Conservation (phyloP, 208 protist species). For the Crithidia thermophila region DNA sequence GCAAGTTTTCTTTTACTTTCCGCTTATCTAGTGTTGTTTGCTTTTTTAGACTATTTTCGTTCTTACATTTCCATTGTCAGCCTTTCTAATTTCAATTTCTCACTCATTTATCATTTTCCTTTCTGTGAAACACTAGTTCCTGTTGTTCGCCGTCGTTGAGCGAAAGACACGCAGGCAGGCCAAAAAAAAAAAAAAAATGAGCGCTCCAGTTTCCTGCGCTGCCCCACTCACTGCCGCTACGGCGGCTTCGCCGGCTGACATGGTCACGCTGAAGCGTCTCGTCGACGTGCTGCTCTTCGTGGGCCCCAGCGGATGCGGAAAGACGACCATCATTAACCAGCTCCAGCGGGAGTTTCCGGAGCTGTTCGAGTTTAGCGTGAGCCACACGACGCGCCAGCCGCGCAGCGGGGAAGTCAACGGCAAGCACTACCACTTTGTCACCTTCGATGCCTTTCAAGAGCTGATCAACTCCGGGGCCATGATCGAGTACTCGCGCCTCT, state of each 20-base stretch:
- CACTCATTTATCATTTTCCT: too few relatives aligned
- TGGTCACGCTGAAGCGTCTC: constrained; percentile 21
- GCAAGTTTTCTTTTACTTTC: too few relatives aligned
- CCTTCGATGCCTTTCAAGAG: constrained; percentile 45
- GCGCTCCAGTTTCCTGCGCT: too few relatives aligned
- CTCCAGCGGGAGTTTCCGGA: constrained; percentile 59
- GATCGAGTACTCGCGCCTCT: constrained; percentile 78
- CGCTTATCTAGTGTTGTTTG: too few relatives aligned
- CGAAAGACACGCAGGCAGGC: not conserved
- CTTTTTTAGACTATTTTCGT: too few relatives aligned
- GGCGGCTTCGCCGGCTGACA: not conserved
- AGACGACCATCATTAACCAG: constrained; percentile 81
- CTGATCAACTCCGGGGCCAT: constrained; percentile 63
- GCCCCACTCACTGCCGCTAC: too few relatives aligned
- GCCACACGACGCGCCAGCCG: constrained; percentile 87
- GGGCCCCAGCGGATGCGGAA: constrained; percentile 87
- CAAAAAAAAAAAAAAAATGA: not conserved
- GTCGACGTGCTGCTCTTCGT: constrained; percentile 81
- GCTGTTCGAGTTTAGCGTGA: constrained; percentile 86
- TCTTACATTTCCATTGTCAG: too few relatives aligned
- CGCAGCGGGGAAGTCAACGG: constrained; percentile 82
- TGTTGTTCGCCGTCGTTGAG: too few relatives aligned
- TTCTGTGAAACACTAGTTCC: too few relatives aligned
- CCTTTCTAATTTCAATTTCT: too few relatives aligned
- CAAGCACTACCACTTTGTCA: constrained; percentile 87